Evolutionary conservation across 176 grass and related monocot genomes (phyloP), one percentile per base, ranked within the genome.

Genomic region (Triticum timopheevii): DNA sequence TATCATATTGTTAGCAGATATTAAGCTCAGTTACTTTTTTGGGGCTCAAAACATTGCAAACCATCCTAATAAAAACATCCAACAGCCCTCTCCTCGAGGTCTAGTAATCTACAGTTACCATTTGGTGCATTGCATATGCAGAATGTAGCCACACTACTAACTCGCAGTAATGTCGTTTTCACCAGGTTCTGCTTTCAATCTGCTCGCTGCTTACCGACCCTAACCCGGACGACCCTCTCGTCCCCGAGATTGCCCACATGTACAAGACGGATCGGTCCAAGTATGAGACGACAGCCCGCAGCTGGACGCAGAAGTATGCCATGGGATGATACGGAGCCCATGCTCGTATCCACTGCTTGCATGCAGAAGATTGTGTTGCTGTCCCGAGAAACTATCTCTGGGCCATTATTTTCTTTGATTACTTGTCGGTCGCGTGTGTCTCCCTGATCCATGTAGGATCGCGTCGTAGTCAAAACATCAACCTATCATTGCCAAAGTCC

Each of bases 271-370:
- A 93, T 28, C 65, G 85, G 50, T 39, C 82, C 0, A 93, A 93
- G 65, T 93, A 93, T 2, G 91, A 93, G 80, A 74, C 82, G 11
- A 93, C 91, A 73, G 85, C 91, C 50, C 91, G 91, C 80, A 90
- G 85, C 88, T 93, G 91, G 91, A 88, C 91, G 2, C 91, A 93
- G 88, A 93, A 93, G 73, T 93, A 93, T 82, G 91, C 91, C 36
- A 93, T 93, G 91, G 85, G 91, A 82, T 93, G 85, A 89, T 25
- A 67, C 54, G 10, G 56, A 62, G 50, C 33, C 31, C 13, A 8
- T 65, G 69, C 76, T 82, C 5, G 38, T 42, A 84, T 54, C 65
- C 36, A n/a, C 78, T 86, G 71, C 82, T 82, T 80, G 22, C 76
- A 30, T 58, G 82, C 78, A 88, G 83, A 80, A 50, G 61, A 87